Conservation (phyloP, 768 basidiomycete genomes). For the Serendipita sp. region DNA sequence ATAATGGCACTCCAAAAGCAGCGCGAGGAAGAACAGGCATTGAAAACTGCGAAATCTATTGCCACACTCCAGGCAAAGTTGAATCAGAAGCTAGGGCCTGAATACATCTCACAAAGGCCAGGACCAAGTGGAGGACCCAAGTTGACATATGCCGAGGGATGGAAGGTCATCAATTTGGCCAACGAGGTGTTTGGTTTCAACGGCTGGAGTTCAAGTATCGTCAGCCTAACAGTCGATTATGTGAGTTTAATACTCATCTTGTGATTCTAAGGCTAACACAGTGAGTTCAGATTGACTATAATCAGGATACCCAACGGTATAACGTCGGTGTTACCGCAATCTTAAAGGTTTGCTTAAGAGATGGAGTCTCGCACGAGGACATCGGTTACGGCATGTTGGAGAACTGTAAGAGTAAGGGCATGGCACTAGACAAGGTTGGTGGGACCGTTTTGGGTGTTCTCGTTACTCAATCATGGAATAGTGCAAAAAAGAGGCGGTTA, state of each 20-base stretch:
- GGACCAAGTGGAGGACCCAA: constrained; percentile 79
- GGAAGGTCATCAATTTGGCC: constrained; percentile 95
- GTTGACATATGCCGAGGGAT: constrained; percentile 88
- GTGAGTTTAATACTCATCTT: constrained; percentile 10
- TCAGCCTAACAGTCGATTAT: constrained; percentile 43
- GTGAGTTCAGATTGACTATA: constrained; percentile 56
- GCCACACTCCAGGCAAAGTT: constrained; percentile 66
- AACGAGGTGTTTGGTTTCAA: constrained; percentile 99
- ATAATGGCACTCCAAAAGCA: neutral
- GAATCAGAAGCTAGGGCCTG: constrained; percentile 80
- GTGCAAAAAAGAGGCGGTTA: constrained; percentile 98
- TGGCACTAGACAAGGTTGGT: constrained; percentile 80
- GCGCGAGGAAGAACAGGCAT: neutral
- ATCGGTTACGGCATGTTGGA: constrained; percentile 80
- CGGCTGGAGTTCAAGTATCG: constrained; percentile 77
- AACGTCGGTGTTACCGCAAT: constrained; percentile 70
- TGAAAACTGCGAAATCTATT: constrained; percentile 39
- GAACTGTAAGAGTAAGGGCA: constrained; percentile 71
- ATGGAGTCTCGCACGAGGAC: constrained; percentile 87
- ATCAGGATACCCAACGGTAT: constrained; percentile 47
- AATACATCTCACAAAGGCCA: constrained; percentile 76
- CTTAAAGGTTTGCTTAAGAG: constrained; percentile 70
- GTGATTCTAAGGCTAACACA: neutral
- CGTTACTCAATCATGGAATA: constrained; percentile 19
- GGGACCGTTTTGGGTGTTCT: neutral